Base-by-base conservation (phyloP, 805 yeast species). In the Wickerhamomyces chambardii region DNA sequence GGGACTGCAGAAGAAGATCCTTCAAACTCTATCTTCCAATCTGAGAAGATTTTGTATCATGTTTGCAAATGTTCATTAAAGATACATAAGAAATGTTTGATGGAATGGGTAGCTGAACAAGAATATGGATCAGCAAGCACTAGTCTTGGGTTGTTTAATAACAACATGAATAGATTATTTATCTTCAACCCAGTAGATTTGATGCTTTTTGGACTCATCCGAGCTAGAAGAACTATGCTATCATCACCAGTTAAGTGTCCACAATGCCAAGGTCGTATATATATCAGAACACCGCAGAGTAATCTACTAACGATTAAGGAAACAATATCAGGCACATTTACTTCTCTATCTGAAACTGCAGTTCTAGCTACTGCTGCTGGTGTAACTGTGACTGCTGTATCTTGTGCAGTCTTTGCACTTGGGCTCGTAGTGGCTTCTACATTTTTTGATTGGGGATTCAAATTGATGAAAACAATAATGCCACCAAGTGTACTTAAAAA, bases 41-140 rank as follows among this genome's bases (percentile, higher is more conserved):
- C 9, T 24, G 27, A 24, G 12, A 14, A 24, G 6, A 60, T 55
- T 28, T 58, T 63, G 51, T 51, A 60, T 15, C 46, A 44, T n/a
- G 63, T 64, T 2, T 63, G 68, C 33, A 32, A 43, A 15, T 63
- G 68, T 34, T 59, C 66, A 0, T 41, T 63, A 15, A 40, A 47
- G 24, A 66, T 59, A 1, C 68, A 63, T 36, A 46, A 56, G n/a
- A 50, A 50, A 33, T 63, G 68, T 34, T 46, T 63, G 16, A 32
- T 55, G 10, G 55, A 56, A 17, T 63, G 66, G 66, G 50, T 61
- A 3, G 48, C 61, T 16, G 50, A 53, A 29, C 29, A 52, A 15
- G 58, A 51, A 22, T 30, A 52, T 5, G 48, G 48, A n/a, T n/a
- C n/a, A n/a, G n/a, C n/a, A n/a, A n/a, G n/a, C n/a, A n/a, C n/a